A percentile compares a stretch with the other conserved stretches of the same genome.
Evolutionary conservation across 495 filamentous ascomycete genomes (phyloP).

Genomic region (Corynascus novoguineensis): DNA sequence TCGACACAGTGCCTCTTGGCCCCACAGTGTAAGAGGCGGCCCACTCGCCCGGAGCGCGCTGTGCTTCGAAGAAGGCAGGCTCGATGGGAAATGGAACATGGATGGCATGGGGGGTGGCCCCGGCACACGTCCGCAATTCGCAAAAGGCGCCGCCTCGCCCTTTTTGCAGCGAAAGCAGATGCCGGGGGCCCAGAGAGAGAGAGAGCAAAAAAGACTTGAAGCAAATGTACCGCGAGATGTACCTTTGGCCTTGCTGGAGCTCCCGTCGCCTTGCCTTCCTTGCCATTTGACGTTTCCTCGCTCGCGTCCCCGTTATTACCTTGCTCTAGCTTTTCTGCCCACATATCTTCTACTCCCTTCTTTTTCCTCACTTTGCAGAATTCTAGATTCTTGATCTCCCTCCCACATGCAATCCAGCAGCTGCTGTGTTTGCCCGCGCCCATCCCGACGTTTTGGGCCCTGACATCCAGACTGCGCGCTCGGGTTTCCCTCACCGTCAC

Average conservation of each 20-base stretch:
- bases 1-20: slow-evolving; percentile 15
- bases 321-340: slow-evolving; percentile 24
- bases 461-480: slow-evolving; percentile 1
- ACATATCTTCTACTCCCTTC: slow-evolving; percentile 26
- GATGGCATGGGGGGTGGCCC: slow-evolving; percentile 1
- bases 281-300: slow-evolving; percentile 28
- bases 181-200: slow-evolving; percentile 7
- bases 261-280: slow-evolving; percentile 16
- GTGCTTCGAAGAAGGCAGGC: slow-evolving; percentile 3
- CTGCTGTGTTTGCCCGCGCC: slow-evolving; percentile 18
- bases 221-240: slow-evolving; percentile 15
- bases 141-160: slow-evolving; percentile 21
- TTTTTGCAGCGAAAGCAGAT: no score
- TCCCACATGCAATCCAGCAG: slow-evolving; percentile 19
- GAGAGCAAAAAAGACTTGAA: no score
- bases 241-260: slow-evolving; percentile 12
- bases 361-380: slow-evolving; percentile 22
- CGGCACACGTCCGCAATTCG: slow-evolving; percentile 4
- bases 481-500: neutral
- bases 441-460: neutral
- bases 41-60: slow-evolving; percentile 13
- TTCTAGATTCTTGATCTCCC: no score
- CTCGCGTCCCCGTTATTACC: slow-evolving; percentile 37
- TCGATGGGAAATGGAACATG: slow-evolving; percentile 9
- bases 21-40: slow-evolving; percentile 18